Percentiles rank a stretch among this genome's conserved stretches.
These are phyloP conservation scores for Kodamaea laetipori DNA, from an alignment of 805 yeast genomes.

Conservation along the genomic window DNA sequence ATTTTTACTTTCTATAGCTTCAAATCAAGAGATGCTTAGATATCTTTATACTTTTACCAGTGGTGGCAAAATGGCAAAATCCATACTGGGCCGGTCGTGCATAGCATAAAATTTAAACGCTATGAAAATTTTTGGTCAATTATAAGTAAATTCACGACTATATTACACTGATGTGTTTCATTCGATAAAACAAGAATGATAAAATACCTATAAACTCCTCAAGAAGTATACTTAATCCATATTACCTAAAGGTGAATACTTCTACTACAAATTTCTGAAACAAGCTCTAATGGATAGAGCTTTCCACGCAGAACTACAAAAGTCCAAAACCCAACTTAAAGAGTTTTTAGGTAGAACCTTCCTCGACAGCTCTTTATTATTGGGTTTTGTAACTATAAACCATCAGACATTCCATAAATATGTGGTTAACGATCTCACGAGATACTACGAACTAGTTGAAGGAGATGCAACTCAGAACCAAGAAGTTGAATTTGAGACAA, in stretches of 20 bases:
- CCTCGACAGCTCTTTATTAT: conserved; percentile 45
- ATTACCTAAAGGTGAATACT: background rate
- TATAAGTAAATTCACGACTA: background rate
- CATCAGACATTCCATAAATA: conserved; percentile 49
- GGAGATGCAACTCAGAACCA: conserved; percentile 14
- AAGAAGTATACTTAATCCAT: background rate
- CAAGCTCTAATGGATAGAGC: background rate
- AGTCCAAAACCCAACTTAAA: conserved; percentile 29
- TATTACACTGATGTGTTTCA: conserved; percentile 2
- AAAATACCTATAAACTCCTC: background rate
- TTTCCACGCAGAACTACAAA: conserved; percentile 7
- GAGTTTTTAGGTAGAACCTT: conserved; percentile 23
- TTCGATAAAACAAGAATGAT: conserved; percentile 3
- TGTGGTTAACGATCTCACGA: conserved; percentile 39
- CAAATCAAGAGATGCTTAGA: too few relatives aligned
- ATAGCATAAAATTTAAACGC: background rate
- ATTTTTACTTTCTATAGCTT: too few relatives aligned
- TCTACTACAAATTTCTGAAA: background rate
- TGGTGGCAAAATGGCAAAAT: conserved; percentile 13
- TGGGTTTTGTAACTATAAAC: conserved; percentile 51
- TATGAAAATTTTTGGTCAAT: conserved; percentile 1
- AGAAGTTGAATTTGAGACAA: conserved; percentile 38
- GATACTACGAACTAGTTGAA: conserved; percentile 24
- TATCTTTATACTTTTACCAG: background rate
- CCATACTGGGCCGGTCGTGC: conserved; percentile 3